Percentiles rank a stretch among this genome's conserved stretches.
phyloP scores from a whole-genome alignment of 257 asterid species.

The Lycium ferocissimum region DNA sequence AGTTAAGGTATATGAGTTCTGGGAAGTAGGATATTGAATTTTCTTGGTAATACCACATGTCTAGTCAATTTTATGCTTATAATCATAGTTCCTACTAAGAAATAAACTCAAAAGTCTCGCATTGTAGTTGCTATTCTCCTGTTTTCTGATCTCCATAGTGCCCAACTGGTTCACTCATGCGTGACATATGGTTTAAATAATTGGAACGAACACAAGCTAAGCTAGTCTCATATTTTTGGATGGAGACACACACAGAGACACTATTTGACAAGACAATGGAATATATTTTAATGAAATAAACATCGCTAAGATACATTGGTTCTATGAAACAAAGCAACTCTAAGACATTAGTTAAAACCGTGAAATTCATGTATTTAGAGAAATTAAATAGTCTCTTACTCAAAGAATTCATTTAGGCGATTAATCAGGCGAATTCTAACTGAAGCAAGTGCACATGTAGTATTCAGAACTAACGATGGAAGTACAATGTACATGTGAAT shows the following conservation, averaged over 20 bases:
- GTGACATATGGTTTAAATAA: neutral
- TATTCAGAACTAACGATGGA: neutral
- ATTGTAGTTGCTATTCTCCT: neutral
- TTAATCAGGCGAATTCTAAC: neutral
- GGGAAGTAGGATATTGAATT: neutral
- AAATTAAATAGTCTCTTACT: neutral
- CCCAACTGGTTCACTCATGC: neutral
- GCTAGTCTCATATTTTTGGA: neutral
- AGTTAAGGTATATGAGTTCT: neutral
- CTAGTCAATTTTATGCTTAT: neutral
- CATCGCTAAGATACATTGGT: neutral
- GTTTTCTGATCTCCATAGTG: neutral
- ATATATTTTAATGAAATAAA: neutral
- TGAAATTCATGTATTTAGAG: neutral
- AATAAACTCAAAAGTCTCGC: neutral
- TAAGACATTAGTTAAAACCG: neutral
- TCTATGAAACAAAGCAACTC: neutral
- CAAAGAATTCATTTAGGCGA: neutral
- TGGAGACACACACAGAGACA: neutral
- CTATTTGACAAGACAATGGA: neutral
- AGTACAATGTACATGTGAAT: neutral
- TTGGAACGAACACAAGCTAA: neutral
- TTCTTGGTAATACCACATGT: neutral
- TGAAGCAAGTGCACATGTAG: neutral
- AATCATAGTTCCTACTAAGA: neutral